Base-by-base conservation (phyloP, 768 basidiomycete species). In the Rhodotorula paludigena region DNA sequence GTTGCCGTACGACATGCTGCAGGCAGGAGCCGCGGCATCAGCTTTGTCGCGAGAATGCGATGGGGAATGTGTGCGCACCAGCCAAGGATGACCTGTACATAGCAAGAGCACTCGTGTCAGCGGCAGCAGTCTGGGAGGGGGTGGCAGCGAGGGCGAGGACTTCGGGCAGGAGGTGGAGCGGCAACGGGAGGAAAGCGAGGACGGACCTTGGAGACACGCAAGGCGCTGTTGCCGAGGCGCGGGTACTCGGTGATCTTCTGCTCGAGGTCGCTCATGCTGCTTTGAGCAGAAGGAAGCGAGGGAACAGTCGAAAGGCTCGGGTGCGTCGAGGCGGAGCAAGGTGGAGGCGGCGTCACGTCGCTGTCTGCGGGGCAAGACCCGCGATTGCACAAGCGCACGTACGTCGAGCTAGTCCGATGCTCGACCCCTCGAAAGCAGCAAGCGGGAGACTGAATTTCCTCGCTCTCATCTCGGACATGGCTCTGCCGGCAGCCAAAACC, bases 211-310 rank as follows among this genome's bases (percentile, higher is more conserved):
- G 86, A 87, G 1, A 88, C 82, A 74, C 87, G 84, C 48, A 85
- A 77, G 5, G 85, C 86, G 0, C 84, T 85, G 10, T 82, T 84
- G 78, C 86, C 84, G 28, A 82, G 78, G 53, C 80, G 62, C 38
- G 67, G 67, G 64, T 74, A 74, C 23, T 36, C 35, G 21, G 52
- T 55, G 36, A 55, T 25, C n/a, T 15, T 25, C n/a, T 53, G 10
- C 21, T 53, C 52, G 33, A 53, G 52, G 32, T 36, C 16, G 38
- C n/a, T 6, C 52, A 36, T 35, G 16, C 8, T 23, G 32, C 33
- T 8, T 7, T 5, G 6, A 23, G 42, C 28, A 49, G 28, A 12
- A 49, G 30, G 14, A 11, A 49, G 48, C 33, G n/a, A 3, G n/a
- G 41, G 8, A 54, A 39, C 42, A 4, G 45, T 42, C 38, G 51